Conservation (phyloP, 208 protist genomes). For the Angomonas ambiguus region DNA sequence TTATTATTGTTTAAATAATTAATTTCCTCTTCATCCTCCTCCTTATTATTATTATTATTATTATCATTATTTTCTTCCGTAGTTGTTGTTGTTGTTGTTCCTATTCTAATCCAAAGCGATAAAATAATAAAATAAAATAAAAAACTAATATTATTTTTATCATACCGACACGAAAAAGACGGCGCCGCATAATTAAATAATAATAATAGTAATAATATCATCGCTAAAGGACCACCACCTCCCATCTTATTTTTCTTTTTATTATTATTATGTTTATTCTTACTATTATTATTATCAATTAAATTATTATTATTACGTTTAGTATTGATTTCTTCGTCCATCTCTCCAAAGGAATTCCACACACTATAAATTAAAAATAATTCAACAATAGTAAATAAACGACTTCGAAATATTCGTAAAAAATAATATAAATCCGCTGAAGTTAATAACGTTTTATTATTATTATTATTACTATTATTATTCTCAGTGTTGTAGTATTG, state of each 20-base stretch:
- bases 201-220: neutral
- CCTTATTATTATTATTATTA: no score
- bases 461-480: neutral
- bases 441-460: slow-evolving; percentile 16
- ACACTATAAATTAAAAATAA: slow-evolving; percentile 62
- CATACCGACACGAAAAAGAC: neutral
- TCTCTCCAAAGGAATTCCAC: slow-evolving; percentile 35
- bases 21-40: no score
- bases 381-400: slow-evolving; percentile 33
- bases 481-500: neutral
- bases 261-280: no score
- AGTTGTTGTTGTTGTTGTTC: no score
- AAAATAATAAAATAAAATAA: neutral
- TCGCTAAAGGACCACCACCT: neutral
- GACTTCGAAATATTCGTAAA: slow-evolving; percentile 53
- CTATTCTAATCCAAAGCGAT: neutral
- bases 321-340: slow-evolving; percentile 5
- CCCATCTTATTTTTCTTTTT: no score
- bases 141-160: neutral
- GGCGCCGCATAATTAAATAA: neutral
- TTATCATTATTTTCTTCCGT: no score
- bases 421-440: slow-evolving; percentile 62
- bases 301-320: neutral
- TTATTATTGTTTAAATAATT: no score
- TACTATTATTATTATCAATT: no score